Conservation (phyloP, 73 alveolate species). For the Paramecium tetraurelia region DNA sequence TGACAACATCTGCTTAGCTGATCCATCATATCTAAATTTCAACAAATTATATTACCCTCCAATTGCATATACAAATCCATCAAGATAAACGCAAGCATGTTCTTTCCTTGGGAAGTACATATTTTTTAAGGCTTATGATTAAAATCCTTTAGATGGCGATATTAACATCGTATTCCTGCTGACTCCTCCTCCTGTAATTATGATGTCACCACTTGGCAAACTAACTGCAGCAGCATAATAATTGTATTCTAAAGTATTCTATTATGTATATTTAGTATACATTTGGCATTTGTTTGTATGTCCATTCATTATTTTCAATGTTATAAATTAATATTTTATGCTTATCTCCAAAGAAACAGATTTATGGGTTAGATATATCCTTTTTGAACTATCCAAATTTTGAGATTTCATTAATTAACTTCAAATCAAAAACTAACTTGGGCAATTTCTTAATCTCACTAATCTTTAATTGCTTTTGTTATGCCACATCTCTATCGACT, state of each 20-base stretch:
- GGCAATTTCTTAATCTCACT: not conserved
- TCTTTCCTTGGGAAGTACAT: slow-evolving; percentile 84
- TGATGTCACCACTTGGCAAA: slow-evolving; percentile 83
- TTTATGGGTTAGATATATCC: slow-evolving; percentile 52
- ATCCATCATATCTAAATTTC: slow-evolving; percentile 73
- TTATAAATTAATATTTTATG: slow-evolving; percentile 76
- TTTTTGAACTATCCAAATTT: slow-evolving; percentile 3
- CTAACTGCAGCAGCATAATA: slow-evolving; percentile 85
- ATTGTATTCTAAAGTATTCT: slow-evolving; percentile 60
- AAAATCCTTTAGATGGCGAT: slow-evolving; percentile 63
- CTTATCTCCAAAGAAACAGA: slow-evolving; percentile 83
- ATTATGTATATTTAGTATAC: not conserved
- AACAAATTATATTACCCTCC: slow-evolving; percentile 68
- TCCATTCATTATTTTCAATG: slow-evolving; percentile 67
- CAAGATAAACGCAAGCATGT: slow-evolving; percentile 81
- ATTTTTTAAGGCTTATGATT: slow-evolving; percentile 53
- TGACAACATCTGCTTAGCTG: slow-evolving; percentile 65
- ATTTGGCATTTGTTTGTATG: slow-evolving; percentile 51
- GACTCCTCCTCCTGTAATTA: slow-evolving; percentile 86
- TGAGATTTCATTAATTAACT: not conserved
- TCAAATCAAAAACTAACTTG: not conserved
- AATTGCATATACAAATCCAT: slow-evolving; percentile 77
- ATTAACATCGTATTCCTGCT: slow-evolving; percentile 72
- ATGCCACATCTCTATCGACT: slow-evolving; percentile 35
- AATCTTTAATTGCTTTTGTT: not conserved